These are phyloP conservation scores for Epichloe sibirici DNA, from an alignment of 2,329 filamentous ascomycete species.

Conservation along the genomic window DNA sequence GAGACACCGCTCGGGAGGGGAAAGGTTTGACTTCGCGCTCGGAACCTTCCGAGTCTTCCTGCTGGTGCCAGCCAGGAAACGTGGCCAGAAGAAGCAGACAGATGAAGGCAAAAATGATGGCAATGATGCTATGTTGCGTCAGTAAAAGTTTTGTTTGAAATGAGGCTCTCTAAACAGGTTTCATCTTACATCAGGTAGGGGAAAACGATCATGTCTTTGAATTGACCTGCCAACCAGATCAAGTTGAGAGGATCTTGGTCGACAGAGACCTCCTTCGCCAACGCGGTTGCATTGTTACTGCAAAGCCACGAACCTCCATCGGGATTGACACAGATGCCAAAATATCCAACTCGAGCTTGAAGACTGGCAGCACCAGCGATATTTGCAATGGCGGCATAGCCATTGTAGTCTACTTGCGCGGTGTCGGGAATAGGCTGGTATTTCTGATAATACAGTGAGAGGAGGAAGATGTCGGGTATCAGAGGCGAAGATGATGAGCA, in stretches of 20 bases:
- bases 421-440: constrained; percentile 75
- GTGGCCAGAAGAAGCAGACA: constrained; percentile 91
- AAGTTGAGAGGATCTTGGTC: constrained; percentile 94
- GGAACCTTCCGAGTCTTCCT: constrained; percentile 65
- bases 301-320: constrained; percentile 87
- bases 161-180: too few relatives aligned
- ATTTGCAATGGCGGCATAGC: constrained; percentile 74
- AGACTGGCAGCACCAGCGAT: constrained; percentile 77
- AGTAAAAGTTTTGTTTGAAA: background rate
- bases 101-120: constrained; percentile 92
- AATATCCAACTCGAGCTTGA: constrained; percentile 91
- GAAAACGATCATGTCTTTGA: constrained; percentile 98
- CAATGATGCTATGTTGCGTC: constrained; percentile 60
- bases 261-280: constrained; percentile 78
- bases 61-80: constrained; percentile 95
- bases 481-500: constrained; percentile 93
- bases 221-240: constrained; percentile 92
- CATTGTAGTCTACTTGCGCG: constrained; percentile 81
- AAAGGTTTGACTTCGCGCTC: constrained; percentile 91
- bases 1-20: constrained; percentile 81
- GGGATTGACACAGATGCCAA: constrained; percentile 90
- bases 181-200: constrained; percentile 77
- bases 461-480: constrained; percentile 91
- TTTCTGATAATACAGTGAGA: constrained; percentile 90
- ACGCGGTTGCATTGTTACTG: constrained; percentile 89